These are phyloP conservation scores for Russula earlei DNA, from an alignment of 768 basidiomycete species.

Conservation along the genomic window DNA sequence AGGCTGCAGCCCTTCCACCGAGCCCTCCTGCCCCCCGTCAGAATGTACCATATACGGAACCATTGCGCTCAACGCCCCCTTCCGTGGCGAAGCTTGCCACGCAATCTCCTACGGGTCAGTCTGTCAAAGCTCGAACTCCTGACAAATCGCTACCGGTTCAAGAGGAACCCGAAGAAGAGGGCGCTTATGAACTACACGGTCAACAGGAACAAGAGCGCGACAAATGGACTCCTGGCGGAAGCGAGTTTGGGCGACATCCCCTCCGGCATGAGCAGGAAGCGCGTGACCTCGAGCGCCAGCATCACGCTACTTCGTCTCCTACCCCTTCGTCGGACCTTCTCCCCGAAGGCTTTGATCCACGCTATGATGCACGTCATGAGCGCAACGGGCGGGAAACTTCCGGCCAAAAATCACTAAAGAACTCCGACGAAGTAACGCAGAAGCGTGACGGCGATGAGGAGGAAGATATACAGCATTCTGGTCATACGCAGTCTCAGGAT, in stretches of 20 bases:
- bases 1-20: slow-evolving; percentile 8
- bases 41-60: slow-evolving; percentile 9
- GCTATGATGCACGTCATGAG: slow-evolving; percentile 16
- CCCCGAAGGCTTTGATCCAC: slow-evolving; percentile 15
- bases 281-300: slow-evolving; percentile 10
- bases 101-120: slow-evolving; percentile 15
- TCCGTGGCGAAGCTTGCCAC: not conserved
- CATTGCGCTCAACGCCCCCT: slow-evolving; percentile 15
- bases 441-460: slow-evolving; percentile 3
- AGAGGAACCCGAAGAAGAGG: slow-evolving; percentile 19
- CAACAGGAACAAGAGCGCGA: slow-evolving; percentile 14
- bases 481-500: slow-evolving; percentile 15
- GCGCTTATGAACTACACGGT: not conserved
- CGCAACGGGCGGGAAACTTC: slow-evolving; percentile 4
- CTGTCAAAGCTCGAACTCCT: slow-evolving; percentile 18
- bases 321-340: slow-evolving; percentile 20
- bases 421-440: not conserved
- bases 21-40: slow-evolving; percentile 13
- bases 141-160: slow-evolving; percentile 21
- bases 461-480: slow-evolving; percentile 7
- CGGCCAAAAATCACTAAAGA: not conserved
- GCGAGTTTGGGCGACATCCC: slow-evolving; percentile 10
- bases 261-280: slow-evolving; percentile 15
- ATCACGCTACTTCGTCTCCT: slow-evolving; percentile 11
- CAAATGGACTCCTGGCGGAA: slow-evolving; percentile 9